Base-by-base conservation (phyloP, 2,329 filamentous ascomycete genomes). In the Curvularia sp. region DNA sequence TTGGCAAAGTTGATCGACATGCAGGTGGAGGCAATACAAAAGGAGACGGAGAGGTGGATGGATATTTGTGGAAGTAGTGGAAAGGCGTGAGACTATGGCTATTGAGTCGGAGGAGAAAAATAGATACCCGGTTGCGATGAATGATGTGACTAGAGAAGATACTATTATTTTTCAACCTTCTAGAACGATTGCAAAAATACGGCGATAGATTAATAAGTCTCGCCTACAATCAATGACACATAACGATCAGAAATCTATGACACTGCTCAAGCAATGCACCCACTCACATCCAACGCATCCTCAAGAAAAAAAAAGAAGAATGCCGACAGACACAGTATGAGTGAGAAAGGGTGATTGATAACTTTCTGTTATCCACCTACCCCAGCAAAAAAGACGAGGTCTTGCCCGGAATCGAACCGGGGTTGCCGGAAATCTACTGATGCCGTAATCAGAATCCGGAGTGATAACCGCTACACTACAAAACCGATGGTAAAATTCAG, bases 41-140 rank as follows among this genome's bases (percentile, higher is more conserved):
- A 67, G 59, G 71, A 81, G 61, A 78, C 77, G 48, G 80, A 82
- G 67, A 77, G 77, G 74, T 80, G 80, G 76, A 83, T 83, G 78
- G 78, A 82, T 52, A 75, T 82, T 4, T 79, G 77, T 53, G 80
- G 78, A 13, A 82, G 79, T 18, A 76, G 77, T 28, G 80, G 81
- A 3, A 81, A 79, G 61, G 80, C 78, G 4, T 78, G 28, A 53
- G 32, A 12, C 28, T 19, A 39, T 2, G 18, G 27, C n/a, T 28
- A 28, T n/a, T n/a, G 1, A 5, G 7, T 38, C 6, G 9, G 3
- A 39, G n/a, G 19, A 15, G 27, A 6, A 43, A 6, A 13, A 43
- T 18, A 32, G 1, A 32, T 46, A 46, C 27, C 27, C 43, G 13
- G 10, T 10, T 5, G 4, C 21, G 9, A 19, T 15, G 6, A 9